Base-by-base conservation (phyloP, 2,329 filamentous ascomycete genomes). In the Alternaria incomplexa region DNA sequence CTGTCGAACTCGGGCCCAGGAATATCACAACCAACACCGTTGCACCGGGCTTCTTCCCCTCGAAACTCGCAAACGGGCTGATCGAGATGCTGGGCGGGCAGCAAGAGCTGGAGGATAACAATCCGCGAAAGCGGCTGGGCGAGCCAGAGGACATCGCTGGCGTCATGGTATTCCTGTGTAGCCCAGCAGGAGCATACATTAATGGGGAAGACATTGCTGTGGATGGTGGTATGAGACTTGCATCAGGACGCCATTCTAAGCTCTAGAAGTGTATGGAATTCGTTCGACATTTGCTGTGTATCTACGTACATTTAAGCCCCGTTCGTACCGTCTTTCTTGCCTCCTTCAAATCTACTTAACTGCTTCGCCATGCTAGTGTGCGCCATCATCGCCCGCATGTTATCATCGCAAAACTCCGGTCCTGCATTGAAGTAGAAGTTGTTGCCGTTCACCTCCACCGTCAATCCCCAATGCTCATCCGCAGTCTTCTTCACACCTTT, bases 1-100 rank as follows among this genome's bases (percentile, higher is more conserved):
- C 80, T 6, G 68, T 81, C 20, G 79, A 81, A 52, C 73, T 81
- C 1, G 79, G 77, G 11, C 80, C 79, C 5, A 70, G 76, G 13
- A 79, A 81, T 58, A 79, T 81, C 55, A 80, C 77, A 2, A 77
- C 73, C 30, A 81, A 81, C 62, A 76, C 77, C 5, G 73, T 81
- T 22, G 77, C 79, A 3, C 80, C 80, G 4, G 80, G 79, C 45
- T 81, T 81, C 65, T 79, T 81, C 64, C 77, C 77, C 2, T 78
- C 77, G 6, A 79, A 80, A 52, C 63, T 80, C 8, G 77, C 78
- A 3, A 76, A 77, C 30, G 77, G 76, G 5, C 63, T 81, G 52
- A 81, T 81, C 44, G 76, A 80, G 17, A 71, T 73, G 17, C 63
- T 79, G 5, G 79, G 79, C 5, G 79, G 79, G 12, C 78, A 81